Percentiles rank a stretch among this genome's conserved stretches.
phyloP scores from a whole-genome alignment of 2,329 filamentous ascomycete species.

The Gyromitra esculenta region DNA sequence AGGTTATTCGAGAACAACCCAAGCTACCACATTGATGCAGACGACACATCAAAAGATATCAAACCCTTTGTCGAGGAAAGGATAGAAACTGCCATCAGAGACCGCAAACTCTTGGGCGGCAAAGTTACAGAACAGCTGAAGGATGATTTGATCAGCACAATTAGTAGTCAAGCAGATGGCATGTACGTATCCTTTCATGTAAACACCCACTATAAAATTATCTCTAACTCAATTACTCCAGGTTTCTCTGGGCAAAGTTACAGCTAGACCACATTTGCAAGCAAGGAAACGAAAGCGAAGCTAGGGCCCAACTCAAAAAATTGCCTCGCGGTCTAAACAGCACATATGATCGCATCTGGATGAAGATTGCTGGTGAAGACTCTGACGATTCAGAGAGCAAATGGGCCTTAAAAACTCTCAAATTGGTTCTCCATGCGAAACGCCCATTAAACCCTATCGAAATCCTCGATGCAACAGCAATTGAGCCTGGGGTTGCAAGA shows the following conservation, averaged over 20 bases:
- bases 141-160: background rate
- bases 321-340: background rate
- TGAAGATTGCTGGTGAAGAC: background rate
- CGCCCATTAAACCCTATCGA: background rate
- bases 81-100: background rate
- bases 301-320: conserved; percentile 6
- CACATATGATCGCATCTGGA: conserved; percentile 15
- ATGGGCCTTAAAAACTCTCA: conserved; percentile 14
- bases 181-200: background rate
- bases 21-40: background rate
- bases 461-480: conserved; percentile 25
- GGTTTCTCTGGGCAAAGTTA: conserved; percentile 18
- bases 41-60: conserved; percentile 25
- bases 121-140: background rate
- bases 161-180: conserved; percentile 1
- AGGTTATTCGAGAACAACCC: background rate
- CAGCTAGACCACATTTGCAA: conserved; percentile 27
- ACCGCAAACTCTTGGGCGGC: background rate
- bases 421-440: background rate
- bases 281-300: conserved; percentile 20
- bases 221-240: background rate
- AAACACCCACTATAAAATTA: background rate
- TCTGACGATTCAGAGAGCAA: background rate
- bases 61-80: background rate
- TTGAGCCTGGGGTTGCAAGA: background rate